These are phyloP conservation scores for Cutaneotrichosporon sp. DNA, from an alignment of 1,284 basidiomycete genomes.

Conservation along the genomic window DNA sequence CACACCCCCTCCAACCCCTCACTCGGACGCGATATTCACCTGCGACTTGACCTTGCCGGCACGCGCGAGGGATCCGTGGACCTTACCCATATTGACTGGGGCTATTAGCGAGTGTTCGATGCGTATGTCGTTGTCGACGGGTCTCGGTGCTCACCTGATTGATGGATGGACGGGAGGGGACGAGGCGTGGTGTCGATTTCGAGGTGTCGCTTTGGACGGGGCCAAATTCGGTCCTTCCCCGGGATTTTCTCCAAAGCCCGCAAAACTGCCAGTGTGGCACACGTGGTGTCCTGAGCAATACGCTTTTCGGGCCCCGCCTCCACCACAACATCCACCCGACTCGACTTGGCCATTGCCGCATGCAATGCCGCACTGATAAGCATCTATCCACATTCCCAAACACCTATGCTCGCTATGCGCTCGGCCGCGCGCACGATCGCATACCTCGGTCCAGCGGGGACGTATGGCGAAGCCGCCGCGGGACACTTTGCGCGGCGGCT, in stretches of 20 bases:
- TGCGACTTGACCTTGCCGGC: conserved; percentile 99
- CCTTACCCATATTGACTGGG: conserved; percentile 55
- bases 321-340: not conserved
- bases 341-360: not conserved
- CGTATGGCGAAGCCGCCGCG: conserved; percentile 44
- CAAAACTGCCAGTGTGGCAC: not conserved
- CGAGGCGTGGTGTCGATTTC: not conserved
- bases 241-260: not conserved
- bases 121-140: conserved; percentile 1
- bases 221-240: not conserved
- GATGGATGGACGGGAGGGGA: conserved; percentile 3
- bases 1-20: not conserved
- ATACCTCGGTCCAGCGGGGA: conserved; percentile 46
- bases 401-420: not conserved
- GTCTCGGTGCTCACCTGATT: conserved; percentile 8
- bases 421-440: conserved; percentile 23
- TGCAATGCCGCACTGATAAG: not conserved
- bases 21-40: conserved; percentile 33
- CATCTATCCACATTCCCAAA: not conserved
- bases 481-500: conserved; percentile 19
- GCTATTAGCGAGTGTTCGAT: not conserved
- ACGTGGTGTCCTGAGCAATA: not conserved
- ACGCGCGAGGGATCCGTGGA: conserved; percentile 99
- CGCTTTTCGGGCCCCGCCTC: not conserved
- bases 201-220: not conserved